These are phyloP conservation scores for Torrubiella hemipterigena DNA, from an alignment of 2,329 filamentous ascomycete species.

Conservation along the genomic window DNA sequence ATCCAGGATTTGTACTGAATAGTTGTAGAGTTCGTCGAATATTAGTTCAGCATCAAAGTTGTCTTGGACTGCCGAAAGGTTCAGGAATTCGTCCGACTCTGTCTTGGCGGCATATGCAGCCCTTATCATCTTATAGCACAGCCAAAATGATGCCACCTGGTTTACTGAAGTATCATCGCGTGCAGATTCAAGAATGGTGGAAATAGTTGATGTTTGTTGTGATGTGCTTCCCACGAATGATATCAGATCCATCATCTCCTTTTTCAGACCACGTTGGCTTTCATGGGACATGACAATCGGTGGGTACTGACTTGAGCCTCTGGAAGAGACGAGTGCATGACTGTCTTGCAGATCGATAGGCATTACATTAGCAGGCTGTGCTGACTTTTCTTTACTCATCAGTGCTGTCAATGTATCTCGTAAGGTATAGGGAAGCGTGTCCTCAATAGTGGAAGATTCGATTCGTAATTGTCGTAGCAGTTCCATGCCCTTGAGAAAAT, in stretches of 20 bases:
- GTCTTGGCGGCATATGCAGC: conserved; percentile 36
- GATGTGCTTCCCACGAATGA: conserved; percentile 42
- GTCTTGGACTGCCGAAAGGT: conserved; percentile 28
- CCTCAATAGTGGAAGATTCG: conserved; percentile 54
- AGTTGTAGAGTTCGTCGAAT: conserved; percentile 56
- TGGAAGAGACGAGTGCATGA: conserved; percentile 6
- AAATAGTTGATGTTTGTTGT: conserved; percentile 47
- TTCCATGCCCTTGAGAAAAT: conserved; percentile 63
- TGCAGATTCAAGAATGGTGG: conserved; percentile 52
- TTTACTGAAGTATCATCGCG: conserved; percentile 44
- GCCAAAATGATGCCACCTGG: conserved; percentile 66
- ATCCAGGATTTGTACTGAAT: conserved; percentile 51
- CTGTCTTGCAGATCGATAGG: conserved; percentile 14
- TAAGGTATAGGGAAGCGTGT: conserved; percentile 55
- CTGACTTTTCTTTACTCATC: conserved; percentile 13
- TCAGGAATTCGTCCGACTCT: conserved; percentile 55
- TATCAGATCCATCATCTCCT: conserved; percentile 46
- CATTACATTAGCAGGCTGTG: conserved; percentile 6
- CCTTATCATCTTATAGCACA: conserved; percentile 61
- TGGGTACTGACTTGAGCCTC: conserved; percentile 30
- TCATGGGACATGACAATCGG: conserved; percentile 52
- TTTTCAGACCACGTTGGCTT: conserved; percentile 52
- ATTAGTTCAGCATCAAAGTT: conserved; percentile 28
- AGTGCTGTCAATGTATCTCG: conserved; percentile 57
- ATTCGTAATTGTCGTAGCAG: conserved; percentile 52